Percentiles rank a stretch among this genome's conserved stretches.
Conservation (phyloP, 805 yeast genomes). For the Lipomyces mesembrius region DNA sequence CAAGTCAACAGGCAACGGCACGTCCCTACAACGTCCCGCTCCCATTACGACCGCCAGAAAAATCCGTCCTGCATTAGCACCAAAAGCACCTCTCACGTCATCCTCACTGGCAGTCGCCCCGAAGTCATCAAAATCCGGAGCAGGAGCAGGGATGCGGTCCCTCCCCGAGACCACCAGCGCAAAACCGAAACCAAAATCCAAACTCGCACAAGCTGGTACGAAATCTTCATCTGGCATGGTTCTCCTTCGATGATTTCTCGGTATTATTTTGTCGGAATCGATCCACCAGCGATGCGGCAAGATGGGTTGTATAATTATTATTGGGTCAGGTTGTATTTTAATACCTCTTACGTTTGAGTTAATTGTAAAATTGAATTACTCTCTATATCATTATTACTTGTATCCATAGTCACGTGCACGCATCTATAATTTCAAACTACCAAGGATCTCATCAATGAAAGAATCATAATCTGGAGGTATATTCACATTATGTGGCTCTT, state of each 20-base stretch:
- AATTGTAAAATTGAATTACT: too few relatives aligned
- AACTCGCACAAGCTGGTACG: background rate
- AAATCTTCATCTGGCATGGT: background rate
- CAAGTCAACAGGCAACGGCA: background rate
- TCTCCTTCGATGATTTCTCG: background rate
- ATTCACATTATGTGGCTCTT: background rate
- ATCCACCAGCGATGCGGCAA: background rate
- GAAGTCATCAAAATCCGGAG: background rate
- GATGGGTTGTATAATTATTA: background rate
- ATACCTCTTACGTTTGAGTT: background rate
- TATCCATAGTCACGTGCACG: background rate
- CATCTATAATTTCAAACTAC: background rate
- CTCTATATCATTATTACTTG: background rate
- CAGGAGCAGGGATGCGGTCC: background rate
- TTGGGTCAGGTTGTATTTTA: conserved; percentile 3
- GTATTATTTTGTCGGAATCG: background rate
- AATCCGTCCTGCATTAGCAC: background rate
- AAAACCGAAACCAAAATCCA: background rate
- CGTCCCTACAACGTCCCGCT: background rate
- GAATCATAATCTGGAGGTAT: background rate
- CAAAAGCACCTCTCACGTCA: background rate
- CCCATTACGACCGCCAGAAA: background rate
- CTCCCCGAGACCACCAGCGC: background rate
- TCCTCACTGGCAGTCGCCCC: background rate
- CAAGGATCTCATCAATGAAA: background rate